These are phyloP conservation scores for Xerocomus potaroensis DNA, from an alignment of 768 basidiomycete genomes.

Conservation along the genomic window DNA sequence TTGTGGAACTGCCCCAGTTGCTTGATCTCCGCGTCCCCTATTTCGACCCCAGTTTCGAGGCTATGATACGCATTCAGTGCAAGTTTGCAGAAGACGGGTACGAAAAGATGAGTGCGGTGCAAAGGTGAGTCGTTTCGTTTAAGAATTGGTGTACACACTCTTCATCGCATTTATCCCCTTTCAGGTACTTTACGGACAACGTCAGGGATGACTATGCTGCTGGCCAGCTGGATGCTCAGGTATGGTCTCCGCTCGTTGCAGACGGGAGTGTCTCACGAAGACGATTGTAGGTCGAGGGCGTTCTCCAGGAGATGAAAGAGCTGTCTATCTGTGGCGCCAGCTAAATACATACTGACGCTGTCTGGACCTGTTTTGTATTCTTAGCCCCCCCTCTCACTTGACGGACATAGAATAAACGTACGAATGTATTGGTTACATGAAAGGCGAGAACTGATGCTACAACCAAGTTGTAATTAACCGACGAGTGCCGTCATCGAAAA, in stretches of 20 bases:
- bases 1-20: constrained; percentile 85
- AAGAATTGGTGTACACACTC: constrained; percentile 38
- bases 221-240: constrained; percentile 93
- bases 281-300: constrained; percentile 73
- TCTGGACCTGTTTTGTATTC: constrained; percentile 6
- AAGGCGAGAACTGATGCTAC: constrained; percentile 18
- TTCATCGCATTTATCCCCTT: neutral
- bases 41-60: constrained; percentile 98
- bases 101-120: constrained; percentile 92
- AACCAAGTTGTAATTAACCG: constrained; percentile 14
- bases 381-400: neutral
- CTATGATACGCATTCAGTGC: constrained; percentile 97
- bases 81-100: constrained; percentile 99
- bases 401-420: constrained; percentile 1
- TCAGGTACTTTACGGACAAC: constrained; percentile 82
- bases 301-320: constrained; percentile 96
- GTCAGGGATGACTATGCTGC: constrained; percentile 97
- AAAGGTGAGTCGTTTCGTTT: constrained; percentile 48
- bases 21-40: constrained; percentile 95
- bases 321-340: constrained; percentile 84
- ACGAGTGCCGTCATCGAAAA: constrained; percentile 2
- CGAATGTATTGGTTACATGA: constrained; percentile 11
- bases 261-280: neutral
- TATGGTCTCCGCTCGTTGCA: constrained; percentile 22
- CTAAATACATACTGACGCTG: constrained; percentile 8